These are phyloP conservation scores for Beauveria sp. DNA, from an alignment of 2,329 filamentous ascomycete genomes.

Conservation along the genomic window DNA sequence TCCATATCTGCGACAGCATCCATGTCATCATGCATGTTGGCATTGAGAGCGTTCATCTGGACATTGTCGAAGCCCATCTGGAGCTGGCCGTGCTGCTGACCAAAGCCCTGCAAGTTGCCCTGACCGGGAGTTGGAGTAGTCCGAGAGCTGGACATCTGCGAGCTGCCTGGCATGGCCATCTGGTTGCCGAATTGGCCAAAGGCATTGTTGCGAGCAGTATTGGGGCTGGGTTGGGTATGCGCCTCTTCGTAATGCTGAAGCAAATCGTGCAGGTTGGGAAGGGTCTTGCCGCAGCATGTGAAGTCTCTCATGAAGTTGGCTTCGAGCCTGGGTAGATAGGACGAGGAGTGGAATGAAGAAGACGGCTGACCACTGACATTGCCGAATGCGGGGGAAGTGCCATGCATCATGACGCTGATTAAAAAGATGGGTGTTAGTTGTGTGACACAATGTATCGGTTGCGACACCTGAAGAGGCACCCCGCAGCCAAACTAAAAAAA, in stretches of 20 bases:
- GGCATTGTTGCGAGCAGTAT: conserved; percentile 32
- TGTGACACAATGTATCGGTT: conserved; percentile 4
- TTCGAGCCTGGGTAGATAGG: conserved; percentile 92
- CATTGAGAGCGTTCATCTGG: conserved; percentile 34
- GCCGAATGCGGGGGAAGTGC: conserved; percentile 75
- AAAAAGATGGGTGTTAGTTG: conserved; percentile 17
- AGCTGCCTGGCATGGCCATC: conserved; percentile 24
- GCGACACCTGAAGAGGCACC: conserved; percentile 2
- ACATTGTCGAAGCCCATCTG: conserved; percentile 22
- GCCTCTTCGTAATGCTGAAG: conserved; percentile 95
- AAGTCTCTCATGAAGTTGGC: conserved; percentile 98
- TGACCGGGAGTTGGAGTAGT: conserved; percentile 24
- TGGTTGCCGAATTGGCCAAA: conserved; percentile 32
- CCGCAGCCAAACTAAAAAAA: conserved; percentile 1
- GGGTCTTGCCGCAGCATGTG: conserved; percentile 82
- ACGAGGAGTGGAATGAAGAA: conserved; percentile 94
- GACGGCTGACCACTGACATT: conserved; percentile 57
- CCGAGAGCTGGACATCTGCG: conserved; percentile 27
- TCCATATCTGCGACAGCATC: conserved; percentile 93
- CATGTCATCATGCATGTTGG: conserved; percentile 52
- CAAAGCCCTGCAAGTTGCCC: conserved; percentile 21
- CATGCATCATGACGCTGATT: conserved; percentile 82
- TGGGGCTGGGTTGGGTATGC: conserved; percentile 63
- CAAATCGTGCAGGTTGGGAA: conserved; percentile 88
- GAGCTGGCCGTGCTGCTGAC: conserved; percentile 20